Percentiles rank a stretch among this genome's conserved stretches.
Conservation (phyloP, 129 eudicot genomes). For the Apium graveolens region DNA sequence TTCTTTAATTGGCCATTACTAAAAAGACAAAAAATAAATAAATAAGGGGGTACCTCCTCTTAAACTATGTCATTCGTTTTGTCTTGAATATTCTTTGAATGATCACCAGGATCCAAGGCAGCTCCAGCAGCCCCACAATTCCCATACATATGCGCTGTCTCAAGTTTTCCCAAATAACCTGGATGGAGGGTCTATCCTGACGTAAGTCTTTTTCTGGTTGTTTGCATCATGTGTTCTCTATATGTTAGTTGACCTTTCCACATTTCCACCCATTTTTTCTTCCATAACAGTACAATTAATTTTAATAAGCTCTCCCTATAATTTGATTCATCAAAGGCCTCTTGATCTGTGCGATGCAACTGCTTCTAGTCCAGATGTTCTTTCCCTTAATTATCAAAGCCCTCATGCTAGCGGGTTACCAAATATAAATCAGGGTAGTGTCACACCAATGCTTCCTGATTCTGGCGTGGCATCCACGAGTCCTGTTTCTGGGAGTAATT, state of each 20-base stretch:
- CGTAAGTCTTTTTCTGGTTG: conserved; percentile 46
- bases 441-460: conserved; percentile 41
- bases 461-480: conserved; percentile 46
- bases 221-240: not conserved
- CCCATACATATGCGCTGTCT: conserved; percentile 78
- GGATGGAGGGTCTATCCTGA: conserved; percentile 63
- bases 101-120: conserved; percentile 69
- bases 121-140: conserved; percentile 61
- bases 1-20: not conserved
- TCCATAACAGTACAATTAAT: not conserved
- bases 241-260: not conserved
- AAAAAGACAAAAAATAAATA: not conserved
- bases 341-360: conserved; percentile 68
- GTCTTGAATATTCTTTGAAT: conserved; percentile 25
- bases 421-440: conserved; percentile 37
- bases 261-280: not conserved
- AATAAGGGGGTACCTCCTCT: not conserved
- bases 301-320: not conserved
- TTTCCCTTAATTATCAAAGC: conserved; percentile 59
- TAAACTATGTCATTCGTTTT: not conserved
- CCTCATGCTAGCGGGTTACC: conserved; percentile 53
- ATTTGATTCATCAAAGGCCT: conserved; percentile 46
- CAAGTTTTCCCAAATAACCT: conserved; percentile 81
- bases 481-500: conserved; percentile 46
- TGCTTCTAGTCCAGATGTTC: conserved; percentile 49